Percentiles rank a stretch among this genome's conserved stretches.
Evolutionary conservation across 768 basidiomycete species (phyloP).

Genomic region (Lentinula detonsa): DNA sequence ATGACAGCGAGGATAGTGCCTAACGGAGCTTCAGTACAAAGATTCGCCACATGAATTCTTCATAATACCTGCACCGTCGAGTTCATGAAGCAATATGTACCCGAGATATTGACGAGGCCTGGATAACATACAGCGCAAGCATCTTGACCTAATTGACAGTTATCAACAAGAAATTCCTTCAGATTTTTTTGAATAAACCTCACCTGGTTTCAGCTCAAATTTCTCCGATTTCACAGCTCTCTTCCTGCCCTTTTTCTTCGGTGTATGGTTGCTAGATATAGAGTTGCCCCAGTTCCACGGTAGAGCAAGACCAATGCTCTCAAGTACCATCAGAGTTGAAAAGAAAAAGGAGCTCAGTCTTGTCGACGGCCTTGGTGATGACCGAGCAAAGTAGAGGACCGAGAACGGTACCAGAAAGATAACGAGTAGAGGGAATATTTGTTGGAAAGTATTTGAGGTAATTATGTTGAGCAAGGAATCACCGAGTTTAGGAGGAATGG

Average conservation of each 20-base stretch:
- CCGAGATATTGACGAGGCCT: constrained; percentile 92
- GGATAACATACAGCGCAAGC: constrained; percentile 62
- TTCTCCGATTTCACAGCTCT: constrained; percentile 1
- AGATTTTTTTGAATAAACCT: not conserved
- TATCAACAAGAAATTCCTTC: not conserved
- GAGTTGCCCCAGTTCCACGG: constrained; percentile 55
- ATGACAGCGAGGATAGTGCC: constrained; percentile 85
- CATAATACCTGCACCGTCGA: constrained; percentile 78
- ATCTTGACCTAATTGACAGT: not conserved
- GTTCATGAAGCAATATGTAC: constrained; percentile 97
- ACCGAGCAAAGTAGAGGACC: constrained; percentile 15
- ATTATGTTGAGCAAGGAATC: constrained; percentile 34
- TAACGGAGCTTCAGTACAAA: constrained; percentile 24
- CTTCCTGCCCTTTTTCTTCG: constrained; percentile 9
- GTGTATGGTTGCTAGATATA: constrained; percentile 5
- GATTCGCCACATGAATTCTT: not conserved
- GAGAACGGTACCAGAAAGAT: constrained; percentile 33
- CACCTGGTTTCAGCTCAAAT: constrained; percentile 1
- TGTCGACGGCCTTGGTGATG: constrained; percentile 24
- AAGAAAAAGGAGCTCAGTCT: constrained; percentile 21
- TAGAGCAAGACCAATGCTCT: constrained; percentile 45
- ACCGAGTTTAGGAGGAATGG: constrained; percentile 27
- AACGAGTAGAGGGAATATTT: constrained; percentile 51
- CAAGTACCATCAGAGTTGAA: constrained; percentile 47
- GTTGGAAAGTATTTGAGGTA: constrained; percentile 38